Base-by-base conservation (phyloP, 2,329 filamentous ascomycete genomes). In the Orbilia blumenaviensis region DNA sequence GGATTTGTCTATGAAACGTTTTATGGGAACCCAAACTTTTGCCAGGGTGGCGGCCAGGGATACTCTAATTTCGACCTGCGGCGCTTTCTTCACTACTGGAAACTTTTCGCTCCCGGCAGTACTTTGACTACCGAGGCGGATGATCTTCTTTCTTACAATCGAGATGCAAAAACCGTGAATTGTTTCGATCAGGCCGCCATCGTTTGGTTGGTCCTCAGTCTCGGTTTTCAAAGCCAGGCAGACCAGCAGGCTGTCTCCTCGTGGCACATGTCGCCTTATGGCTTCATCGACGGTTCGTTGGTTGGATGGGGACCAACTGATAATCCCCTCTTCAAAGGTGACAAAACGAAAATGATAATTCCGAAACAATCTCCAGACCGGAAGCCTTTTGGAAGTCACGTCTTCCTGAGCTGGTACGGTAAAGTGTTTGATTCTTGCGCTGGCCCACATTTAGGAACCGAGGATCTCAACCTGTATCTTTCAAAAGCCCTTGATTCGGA, bases 371-470 rank as follows among this genome's bases (percentile, higher is more conserved):
- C 52, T 6, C 29, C 56, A n/a, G 32, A 9, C 10, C 56, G 56
- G 16, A 32, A 21, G 34, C 36, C 56, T 44, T 44, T 61, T 44
- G 23, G 36, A 5, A 61, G 18, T 21, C 38, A 61, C 34, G 56
- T 44, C 34, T 60, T 61, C 18, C 21, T 42, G 16, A 61, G 36
- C 21, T 61, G 21, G 34, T 7, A 61, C 8, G 38, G 14, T 2
- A 36, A 61, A 44, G 14, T 61, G 2, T 61, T n/a, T n/a, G 56
- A 44, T 16, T 61, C 56, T 7, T 61, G 38, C 21, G 56, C 36
- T 23, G 56, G 56, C n/a, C 56, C 38, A 21, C 38, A 61, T 44
- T 25, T 42, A 25, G 56, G 56, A 61, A 44, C 56, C 7, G 56
- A 61, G 42, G 14, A 61, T 44, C 56, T 61, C 34, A 23, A 36